Evolutionary conservation across 768 basidiomycete species (phyloP), one percentile per base, ranked within the genome.

Genomic region (Boletus rubropictus): DNA sequence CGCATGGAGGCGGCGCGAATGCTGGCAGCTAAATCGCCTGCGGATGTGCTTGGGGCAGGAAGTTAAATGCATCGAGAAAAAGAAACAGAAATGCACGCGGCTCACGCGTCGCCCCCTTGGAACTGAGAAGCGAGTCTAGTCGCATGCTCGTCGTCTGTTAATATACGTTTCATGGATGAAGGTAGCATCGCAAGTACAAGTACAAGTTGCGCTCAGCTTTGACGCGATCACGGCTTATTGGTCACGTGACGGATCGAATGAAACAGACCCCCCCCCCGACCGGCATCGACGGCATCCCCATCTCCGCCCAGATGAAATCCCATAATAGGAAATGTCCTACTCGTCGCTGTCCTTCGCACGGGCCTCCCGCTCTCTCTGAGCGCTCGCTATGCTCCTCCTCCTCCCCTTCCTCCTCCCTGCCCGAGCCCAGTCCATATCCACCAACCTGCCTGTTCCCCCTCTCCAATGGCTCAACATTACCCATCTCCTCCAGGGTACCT

Each of bases 381-480:
- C 67, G 60, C 41, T 28, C 44, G 8, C 53, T 40, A 39, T 46
- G 32, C 28, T 44, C 11, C 22, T 33, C 52, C 29, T 35, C 15
- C 32, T 40, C 47, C 31, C 41, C 62, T 53, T 48, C 55, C 48
- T 34, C 39, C 17, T 46, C 44, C 25, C 57, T 43, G 56, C 58
- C 56, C 47, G 53, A 48, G 70, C 77, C 42, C 78, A 79, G 57
- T 64, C 70, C 43, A 75, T 80, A 44, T 76, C 81, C 14, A 79
- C 77, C 2, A 64, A 55, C 52, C 75, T 73, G 31, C 70, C 80
- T 18, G 57, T 70, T 5, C 70, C 69, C 7, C 69, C 68, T n/a
- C 54, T 66, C 9, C 67, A 68, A 51, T 85, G 82, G 88, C 78
- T 90, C 61, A 86, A 87, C 63, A 69, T 89, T 55, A 77, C 83